Conservation (phyloP, 176 grass and related monocot genomes). For the Alopecurus myosuroides region DNA sequence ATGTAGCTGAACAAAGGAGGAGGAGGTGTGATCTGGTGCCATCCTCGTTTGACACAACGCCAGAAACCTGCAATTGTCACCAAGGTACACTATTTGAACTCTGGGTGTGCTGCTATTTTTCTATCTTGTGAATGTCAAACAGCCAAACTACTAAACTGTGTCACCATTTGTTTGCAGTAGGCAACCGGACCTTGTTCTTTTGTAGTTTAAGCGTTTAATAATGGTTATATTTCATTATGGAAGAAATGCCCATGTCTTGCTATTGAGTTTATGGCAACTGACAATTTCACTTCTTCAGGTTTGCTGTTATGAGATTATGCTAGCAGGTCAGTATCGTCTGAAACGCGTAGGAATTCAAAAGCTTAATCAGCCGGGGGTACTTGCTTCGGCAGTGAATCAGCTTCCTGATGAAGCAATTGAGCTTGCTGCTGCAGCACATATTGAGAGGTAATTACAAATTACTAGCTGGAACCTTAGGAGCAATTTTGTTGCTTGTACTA, state of each 20-base stretch:
- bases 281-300: slow-evolving; percentile 43
- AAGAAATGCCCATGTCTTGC: not conserved
- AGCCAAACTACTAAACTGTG: too few relatives aligned
- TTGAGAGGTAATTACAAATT: slow-evolving; percentile 92
- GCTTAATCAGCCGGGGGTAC: slow-evolving; percentile 65
- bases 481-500: slow-evolving; percentile 91
- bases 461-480: slow-evolving; percentile 89
- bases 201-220: not conserved
- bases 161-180: not conserved
- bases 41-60: too few relatives aligned
- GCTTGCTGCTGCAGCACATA: slow-evolving; percentile 82
- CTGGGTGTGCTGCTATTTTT: too few relatives aligned
- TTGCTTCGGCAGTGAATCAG: slow-evolving; percentile 83
- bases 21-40: too few relatives aligned
- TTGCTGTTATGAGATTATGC: slow-evolving; percentile 95
- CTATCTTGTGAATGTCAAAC: too few relatives aligned
- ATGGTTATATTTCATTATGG: not conserved
- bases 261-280: slow-evolving; percentile 9
- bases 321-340: slow-evolving; percentile 83
- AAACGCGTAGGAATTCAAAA: slow-evolving; percentile 76
- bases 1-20: too few relatives aligned
- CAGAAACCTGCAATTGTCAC: too few relatives aligned
- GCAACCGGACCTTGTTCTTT: not conserved
- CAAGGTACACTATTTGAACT: too few relatives aligned
- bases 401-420: slow-evolving; percentile 92